Evolutionary conservation across 495 filamentous ascomycete species (phyloP), one percentile per base, ranked within the genome.

Genomic region (Hypoxylon fuscum): DNA sequence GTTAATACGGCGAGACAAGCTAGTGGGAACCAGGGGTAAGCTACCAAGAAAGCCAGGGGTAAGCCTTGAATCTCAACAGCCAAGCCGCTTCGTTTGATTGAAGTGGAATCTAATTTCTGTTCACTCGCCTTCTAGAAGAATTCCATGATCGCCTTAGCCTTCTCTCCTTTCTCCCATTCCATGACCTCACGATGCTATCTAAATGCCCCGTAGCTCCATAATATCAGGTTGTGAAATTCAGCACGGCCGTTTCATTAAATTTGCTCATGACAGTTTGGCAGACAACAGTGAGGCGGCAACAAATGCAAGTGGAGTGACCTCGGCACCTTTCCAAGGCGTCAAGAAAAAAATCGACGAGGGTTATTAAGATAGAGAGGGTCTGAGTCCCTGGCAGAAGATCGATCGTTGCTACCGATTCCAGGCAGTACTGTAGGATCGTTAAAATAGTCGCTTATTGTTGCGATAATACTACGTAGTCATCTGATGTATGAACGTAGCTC

Each of bases 41-140:
- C 35, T 7, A 10, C 54, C 38, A 41, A 55, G 27, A 34, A 10
- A 23, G 41, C 34, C 51, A 56, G 62, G 55, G 63, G 47, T 66
- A 10, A 43, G 49, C 50, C 62, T 11, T 65, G 63, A 66, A 66
- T 61, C 57, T 56, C 17, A 21, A 17, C 44, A 14, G 51, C 51
- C 50, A 55, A 50, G 59, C 41, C 35, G 43, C 42, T 34, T 23
- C 32, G 46, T 66, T 61, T 66, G 42, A 66, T 57, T 66, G 55
- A 54, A 53, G 63, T 61, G 63, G 63, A 46, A 61, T 66, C 52
- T 40, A 66, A 66, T 61, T 61, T 66, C 56, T 55, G 17, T 20
- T 55, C 35, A 35, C 31, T 23, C 31, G 62, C 50, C 38, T 66
- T 66, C 63, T 66, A 66, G 63, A 66, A 66, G 57, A 32, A 42